Base-by-base conservation (phyloP, 495 filamentous ascomycete genomes). In the Hyaloscypha bicolor region DNA sequence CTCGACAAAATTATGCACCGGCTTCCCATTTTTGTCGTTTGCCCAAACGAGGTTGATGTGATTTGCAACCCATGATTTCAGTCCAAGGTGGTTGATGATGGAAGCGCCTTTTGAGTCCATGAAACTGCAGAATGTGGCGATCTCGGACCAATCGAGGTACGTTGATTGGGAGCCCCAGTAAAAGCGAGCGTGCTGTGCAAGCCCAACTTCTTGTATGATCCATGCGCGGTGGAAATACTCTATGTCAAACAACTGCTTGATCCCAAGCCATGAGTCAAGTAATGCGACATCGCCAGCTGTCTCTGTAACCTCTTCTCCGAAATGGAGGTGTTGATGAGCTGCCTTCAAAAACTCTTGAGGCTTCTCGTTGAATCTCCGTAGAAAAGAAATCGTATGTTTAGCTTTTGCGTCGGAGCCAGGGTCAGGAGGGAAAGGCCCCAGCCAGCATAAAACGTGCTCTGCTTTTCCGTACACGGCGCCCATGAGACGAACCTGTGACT, bases 401-500 rank as follows among this genome's bases (percentile, higher is more conserved):
- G 64, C 64, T 66, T 42, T 66, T n/a, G 56, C 6, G 35, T 60
- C 56, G 1, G 32, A 55, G 32, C 33, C 57, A 1, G 51, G 37
- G 22, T 51, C 64, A 31, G 53, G 32, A 12, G 35, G 35, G 21
- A 66, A 66, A 6, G 72, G 37, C 25, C 61, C 66, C 9, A 69
- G 31, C 69, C 66, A 69, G 42, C 59, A 61, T 19, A 69, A 22
- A 14, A 69, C 60, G 22, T 64, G 29, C 22, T 63, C n/a, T 21
- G 58, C 58, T 30, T 61, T 66, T 11, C 62, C 25, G 42, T 56
- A 73, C 6, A 69, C 62, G 30, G 33, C 30, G 39, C 60, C 60
- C 61, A 74, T 72, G 51, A 67, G 33, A 6, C 60, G 53, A 9
- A 72, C 70, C 21, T 73, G 55, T 6, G 59, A 35, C 25, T 65